These are phyloP conservation scores for Leccinellum rugosiceps DNA, from an alignment of 768 basidiomycete genomes.

Conservation along the genomic window DNA sequence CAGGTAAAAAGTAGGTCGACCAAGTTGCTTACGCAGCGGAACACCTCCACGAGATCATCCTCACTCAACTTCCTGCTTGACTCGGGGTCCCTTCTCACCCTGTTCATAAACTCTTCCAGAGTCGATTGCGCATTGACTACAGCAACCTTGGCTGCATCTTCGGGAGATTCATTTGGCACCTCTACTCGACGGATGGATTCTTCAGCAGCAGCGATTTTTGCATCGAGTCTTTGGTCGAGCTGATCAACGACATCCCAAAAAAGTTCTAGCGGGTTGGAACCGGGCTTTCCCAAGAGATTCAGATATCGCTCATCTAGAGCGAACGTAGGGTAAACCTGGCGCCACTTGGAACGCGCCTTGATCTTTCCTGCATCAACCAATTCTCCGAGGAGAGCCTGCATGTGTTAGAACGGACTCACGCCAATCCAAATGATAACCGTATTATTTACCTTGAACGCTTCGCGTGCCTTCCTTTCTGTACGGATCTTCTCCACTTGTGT, in stretches of 20 bases:
- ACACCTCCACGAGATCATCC: constrained; percentile 58
- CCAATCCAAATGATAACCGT: background rate
- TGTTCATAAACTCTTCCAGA: constrained; percentile 57
- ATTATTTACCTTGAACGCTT: constrained; percentile 73
- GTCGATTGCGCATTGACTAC: constrained; percentile 54
- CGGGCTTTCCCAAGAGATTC: constrained; percentile 85
- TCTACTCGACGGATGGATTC: constrained; percentile 49
- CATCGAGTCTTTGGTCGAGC: constrained; percentile 82
- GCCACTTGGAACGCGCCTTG: constrained; percentile 88
- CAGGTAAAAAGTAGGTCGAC: background rate
- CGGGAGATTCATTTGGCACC: constrained; percentile 29
- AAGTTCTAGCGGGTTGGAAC: constrained; percentile 91
- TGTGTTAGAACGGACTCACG: background rate
- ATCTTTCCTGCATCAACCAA: constrained; percentile 66
- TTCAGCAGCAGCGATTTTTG: constrained; percentile 68
- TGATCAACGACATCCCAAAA: constrained; percentile 94
- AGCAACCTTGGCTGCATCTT: constrained; percentile 34
- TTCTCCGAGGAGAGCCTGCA: constrained; percentile 66
- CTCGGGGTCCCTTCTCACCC: constrained; percentile 57
- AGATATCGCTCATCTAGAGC: constrained; percentile 79
- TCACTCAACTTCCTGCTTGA: constrained; percentile 45
- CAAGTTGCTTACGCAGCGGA: constrained; percentile 50
- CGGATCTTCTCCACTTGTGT: constrained; percentile 80
- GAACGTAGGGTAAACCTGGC: constrained; percentile 77
- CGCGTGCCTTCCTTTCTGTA: constrained; percentile 84